Evolutionary conservation across 2,329 filamentous ascomycete genomes (phyloP), one percentile per base, ranked within the genome.

Genomic region (Macrophomina phaseolina): DNA sequence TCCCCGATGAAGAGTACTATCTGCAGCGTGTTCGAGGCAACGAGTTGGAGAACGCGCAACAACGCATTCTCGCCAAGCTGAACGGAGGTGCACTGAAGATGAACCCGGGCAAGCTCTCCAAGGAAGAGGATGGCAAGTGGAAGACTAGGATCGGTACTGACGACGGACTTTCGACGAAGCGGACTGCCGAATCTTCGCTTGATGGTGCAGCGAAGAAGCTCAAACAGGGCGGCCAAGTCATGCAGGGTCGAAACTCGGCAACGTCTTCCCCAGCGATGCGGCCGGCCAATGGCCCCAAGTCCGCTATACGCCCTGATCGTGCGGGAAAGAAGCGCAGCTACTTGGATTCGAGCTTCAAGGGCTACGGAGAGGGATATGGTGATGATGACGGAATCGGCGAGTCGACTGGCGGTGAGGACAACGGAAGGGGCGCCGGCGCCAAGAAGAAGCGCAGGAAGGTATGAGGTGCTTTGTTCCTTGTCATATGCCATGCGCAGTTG

Each of bases 281-380:
- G 65, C 65, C 65, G 32, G 45, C 65, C 2, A 38, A 38, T 48
- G 63, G 23, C 11, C 28, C 49, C 4, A 58, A 58, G 63, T 11
- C 52, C n/a, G 78, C 80, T 11, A 77, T 81, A 46, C 83, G 91
- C 65, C 87, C 90, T 40, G 88, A 89, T 71, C 85, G 91, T 56
- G 82, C 84, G 65, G 84, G 87, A 69, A 92, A 91, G 81, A 93
- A 93, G 83, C 86, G 91, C 56, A 87, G 89, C 69, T 94, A 93
- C 74, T 88, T 89, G 46, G 91, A 94, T 70, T 86, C 84, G 71
- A 91, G 89, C 72, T 94, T 87, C 73, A 88, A 91, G 72, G 91
- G 91, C 49, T 93, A 93, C 73, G 86, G 87, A 52, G 90, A 93
- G 71, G 89, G 89, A 40, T 92, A 84, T 71, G 85, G 85, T 9